Evolutionary conservation across 306 rosid species (phyloP), one percentile per base, ranked within the genome.

Genomic region (Trichosanthes cucumerina): DNA sequence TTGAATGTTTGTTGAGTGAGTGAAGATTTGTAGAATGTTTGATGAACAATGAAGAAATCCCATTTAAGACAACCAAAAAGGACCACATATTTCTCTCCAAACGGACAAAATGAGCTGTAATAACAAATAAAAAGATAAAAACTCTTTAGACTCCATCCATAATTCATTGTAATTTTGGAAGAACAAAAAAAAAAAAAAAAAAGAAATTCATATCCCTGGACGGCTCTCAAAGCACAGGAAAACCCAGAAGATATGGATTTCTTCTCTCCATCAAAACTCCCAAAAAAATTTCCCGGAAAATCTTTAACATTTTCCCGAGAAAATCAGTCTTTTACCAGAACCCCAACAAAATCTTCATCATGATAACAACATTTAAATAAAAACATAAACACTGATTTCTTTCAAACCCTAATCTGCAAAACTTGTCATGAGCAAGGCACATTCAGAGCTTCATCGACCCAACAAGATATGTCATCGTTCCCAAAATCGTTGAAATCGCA

Each of bases 371-470:
- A 78, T 44, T 4, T 26, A 41, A 50, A 24, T 23, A 44, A 58
- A 71, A 50, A 4, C 21, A 14, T 26, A 3, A 66, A 66, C 31
- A 19, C 50, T 38, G 9, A n/a, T 38, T n/a, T 38, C 5, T 7
- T 10, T 66, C 23, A 11, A 7, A 21, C 53, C 26, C 76, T 60
- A 58, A 53, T 23, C 92, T 87, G 83, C 88, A 92, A 90, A 90
- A 85, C 81, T 94, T 80, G 86, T 73, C 78, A 82, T 52, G 79
- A 82, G 88, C 92, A 88, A 26, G 90, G 85, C 36, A 92, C 82
- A 75, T 91, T 87, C 83, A 87, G 85, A 82, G 93, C 84, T 23
- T 88, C 92, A 54, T 90, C 88, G 66, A 65, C 84, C 97, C 98
- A 95, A 68, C 87, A 84, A 9, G 90, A 83, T 71, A 92, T 79